Evolutionary conservation across 2,329 filamentous ascomycete species (phyloP).

Genomic region (Passalora sequoiae): DNA sequence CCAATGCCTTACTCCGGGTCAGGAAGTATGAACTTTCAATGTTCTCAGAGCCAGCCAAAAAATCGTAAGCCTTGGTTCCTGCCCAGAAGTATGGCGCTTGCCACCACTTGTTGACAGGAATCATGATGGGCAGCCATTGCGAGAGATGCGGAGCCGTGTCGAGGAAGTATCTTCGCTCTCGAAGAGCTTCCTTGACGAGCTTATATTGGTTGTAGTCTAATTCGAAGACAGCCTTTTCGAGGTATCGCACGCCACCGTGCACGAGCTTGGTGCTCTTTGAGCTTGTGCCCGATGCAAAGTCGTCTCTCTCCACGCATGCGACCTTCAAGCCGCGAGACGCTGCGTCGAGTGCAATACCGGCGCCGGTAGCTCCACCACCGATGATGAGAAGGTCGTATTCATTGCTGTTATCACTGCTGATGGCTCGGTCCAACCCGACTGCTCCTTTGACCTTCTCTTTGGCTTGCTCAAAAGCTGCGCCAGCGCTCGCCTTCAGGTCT

Average conservation of each 20-base stretch:
- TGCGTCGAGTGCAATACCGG: slow-evolving; percentile 76
- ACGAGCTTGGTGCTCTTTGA: slow-evolving; percentile 86
- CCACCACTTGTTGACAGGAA: slow-evolving; percentile 78
- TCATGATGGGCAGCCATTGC: slow-evolving; percentile 75
- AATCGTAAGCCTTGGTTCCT: slow-evolving; percentile 77
- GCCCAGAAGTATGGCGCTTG: slow-evolving; percentile 75
- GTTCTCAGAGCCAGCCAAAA: slow-evolving; percentile 77
- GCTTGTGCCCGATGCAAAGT: slow-evolving; percentile 76
- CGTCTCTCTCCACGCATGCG: slow-evolving; percentile 74
- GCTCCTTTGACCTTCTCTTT: slow-evolving; percentile 42
- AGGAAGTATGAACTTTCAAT: slow-evolving; percentile 87
- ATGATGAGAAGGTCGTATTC: slow-evolving; percentile 75
- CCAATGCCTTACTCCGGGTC: slow-evolving; percentile 77
- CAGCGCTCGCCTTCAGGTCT: slow-evolving; percentile 52
- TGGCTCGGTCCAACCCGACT: slow-evolving; percentile 28
- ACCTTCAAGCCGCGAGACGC: slow-evolving; percentile 74
- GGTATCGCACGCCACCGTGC: slow-evolving; percentile 76
- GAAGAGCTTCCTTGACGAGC: slow-evolving; percentile 74
- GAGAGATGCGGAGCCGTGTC: slow-evolving; percentile 79
- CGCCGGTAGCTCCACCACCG: slow-evolving; percentile 72
- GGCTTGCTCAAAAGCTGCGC: slow-evolving; percentile 39
- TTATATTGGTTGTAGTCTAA: slow-evolving; percentile 74
- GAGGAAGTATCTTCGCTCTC: slow-evolving; percentile 77
- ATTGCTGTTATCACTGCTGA: slow-evolving; percentile 25
- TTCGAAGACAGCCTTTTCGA: slow-evolving; percentile 83